phyloP scores from a whole-genome alignment of 768 basidiomycete genomes.

The Serendipita sp. region DNA sequence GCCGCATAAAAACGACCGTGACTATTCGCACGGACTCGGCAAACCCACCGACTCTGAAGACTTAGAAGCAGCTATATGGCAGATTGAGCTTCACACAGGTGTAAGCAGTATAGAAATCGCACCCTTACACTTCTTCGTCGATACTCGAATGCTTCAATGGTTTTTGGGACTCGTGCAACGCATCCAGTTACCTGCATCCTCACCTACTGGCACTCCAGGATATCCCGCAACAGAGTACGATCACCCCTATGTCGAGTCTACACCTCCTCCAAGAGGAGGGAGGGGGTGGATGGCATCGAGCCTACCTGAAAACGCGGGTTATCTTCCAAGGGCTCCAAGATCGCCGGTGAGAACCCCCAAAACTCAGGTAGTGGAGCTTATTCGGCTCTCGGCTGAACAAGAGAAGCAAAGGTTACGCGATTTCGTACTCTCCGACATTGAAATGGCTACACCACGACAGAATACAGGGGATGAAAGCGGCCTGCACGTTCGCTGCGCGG shows the following conservation, averaged over 20 bases:
- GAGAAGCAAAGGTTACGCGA: slow-evolving; percentile 34
- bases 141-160: slow-evolving; percentile 30
- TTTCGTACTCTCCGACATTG: slow-evolving; percentile 42
- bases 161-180: slow-evolving; percentile 35
- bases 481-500: slow-evolving; percentile 29
- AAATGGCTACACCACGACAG: neutral
- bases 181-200: neutral
- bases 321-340: neutral
- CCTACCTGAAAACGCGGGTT: too few relatives aligned
- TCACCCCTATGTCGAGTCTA: slow-evolving; percentile 24
- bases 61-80: slow-evolving; percentile 9
- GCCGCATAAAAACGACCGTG: slow-evolving; percentile 12
- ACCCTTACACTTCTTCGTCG: slow-evolving; percentile 66
- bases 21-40: neutral
- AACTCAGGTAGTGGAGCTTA: neutral
- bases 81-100: slow-evolving; percentile 24
- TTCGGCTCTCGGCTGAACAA: slow-evolving; percentile 11
- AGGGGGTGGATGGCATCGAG: slow-evolving; percentile 9
- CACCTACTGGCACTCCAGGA: too few relatives aligned
- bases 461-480: neutral
- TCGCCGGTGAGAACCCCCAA: neutral
- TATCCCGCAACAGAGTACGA: slow-evolving; percentile 14
- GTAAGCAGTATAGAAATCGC: slow-evolving; percentile 20
- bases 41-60: neutral
- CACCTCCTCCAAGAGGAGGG: slow-evolving; percentile 25